phyloP scores from a whole-genome alignment of 164 flowering plant genomes.

The Vitis rotundifolia region DNA sequence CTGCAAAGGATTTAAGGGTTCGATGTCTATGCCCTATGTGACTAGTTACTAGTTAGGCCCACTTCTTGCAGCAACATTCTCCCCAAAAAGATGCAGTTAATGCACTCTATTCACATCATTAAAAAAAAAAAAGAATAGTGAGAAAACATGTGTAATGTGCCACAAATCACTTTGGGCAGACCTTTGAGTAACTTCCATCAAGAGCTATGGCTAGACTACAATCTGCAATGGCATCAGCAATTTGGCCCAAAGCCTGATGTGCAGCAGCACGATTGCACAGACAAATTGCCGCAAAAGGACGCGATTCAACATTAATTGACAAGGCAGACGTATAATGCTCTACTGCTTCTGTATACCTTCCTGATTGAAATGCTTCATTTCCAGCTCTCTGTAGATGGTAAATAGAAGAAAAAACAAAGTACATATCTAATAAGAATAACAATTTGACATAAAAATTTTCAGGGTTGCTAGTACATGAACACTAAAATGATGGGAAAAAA shows the following conservation, averaged over 20 bases:
- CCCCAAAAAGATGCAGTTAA: no score
- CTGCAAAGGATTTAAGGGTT: no score
- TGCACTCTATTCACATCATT: no score
- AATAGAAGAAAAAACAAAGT: not conserved
- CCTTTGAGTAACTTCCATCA: constrained; percentile 80
- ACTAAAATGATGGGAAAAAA: no score
- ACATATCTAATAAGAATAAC: no score
- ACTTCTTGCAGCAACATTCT: no score
- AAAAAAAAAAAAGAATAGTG: not conserved
- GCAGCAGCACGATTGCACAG: constrained; percentile 99
- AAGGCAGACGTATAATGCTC: constrained; percentile 88
- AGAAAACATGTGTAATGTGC: not conserved
- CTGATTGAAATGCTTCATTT: constrained; percentile 78
- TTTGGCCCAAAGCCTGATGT: constrained; percentile 76
- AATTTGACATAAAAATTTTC: no score
- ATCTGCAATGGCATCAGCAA: constrained; percentile 94
- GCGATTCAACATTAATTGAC: constrained; percentile 70
- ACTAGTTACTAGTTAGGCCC: no score
- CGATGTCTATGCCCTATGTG: no score
- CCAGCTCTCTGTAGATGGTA: constrained; percentile 64
- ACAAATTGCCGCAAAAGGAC: constrained; percentile 91
- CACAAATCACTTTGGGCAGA: constrained; percentile 21
- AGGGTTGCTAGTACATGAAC: no score
- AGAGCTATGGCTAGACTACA: constrained; percentile 94
- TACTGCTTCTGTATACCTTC: constrained; percentile 76